Evolutionary conservation across 176 grass and related monocot genomes (phyloP).

Genomic region (Cenchrus purpureus): DNA sequence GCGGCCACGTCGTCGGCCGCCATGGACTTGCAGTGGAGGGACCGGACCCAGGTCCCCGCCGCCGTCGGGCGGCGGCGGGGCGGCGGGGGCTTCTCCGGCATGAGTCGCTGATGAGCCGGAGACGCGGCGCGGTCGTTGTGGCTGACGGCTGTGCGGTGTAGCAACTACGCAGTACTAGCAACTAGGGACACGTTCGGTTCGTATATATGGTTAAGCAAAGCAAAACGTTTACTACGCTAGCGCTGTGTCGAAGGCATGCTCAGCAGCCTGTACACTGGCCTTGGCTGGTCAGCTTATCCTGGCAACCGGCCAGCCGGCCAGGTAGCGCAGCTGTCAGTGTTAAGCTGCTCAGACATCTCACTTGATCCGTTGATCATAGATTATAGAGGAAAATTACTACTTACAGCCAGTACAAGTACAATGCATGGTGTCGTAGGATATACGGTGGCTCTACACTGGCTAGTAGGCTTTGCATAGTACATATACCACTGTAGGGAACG

Average conservation of each 20-base stretch:
- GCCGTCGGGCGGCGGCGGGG: slow-evolving; percentile 55
- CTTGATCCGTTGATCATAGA: no score
- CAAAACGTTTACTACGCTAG: background rate
- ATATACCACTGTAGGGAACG: no score
- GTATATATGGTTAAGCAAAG: slow-evolving; percentile 20
- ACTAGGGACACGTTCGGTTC: background rate
- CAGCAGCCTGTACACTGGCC: slow-evolving; percentile 27
- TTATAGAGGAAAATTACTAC: slow-evolving; percentile 4
- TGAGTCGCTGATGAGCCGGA: background rate
- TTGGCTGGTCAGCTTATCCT: slow-evolving; percentile 26
- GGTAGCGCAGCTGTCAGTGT: slow-evolving; percentile 21
- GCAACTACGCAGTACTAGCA: no score
- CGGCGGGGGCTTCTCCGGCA: slow-evolving; percentile 44
- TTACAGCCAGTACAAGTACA: background rate
- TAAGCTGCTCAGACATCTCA: background rate
- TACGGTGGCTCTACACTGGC: background rate
- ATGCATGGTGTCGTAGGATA: background rate
- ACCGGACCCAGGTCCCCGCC: slow-evolving; percentile 70
- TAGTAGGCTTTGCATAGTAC: background rate
- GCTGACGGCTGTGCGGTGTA: slow-evolving; percentile 2
- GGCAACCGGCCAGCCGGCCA: slow-evolving; percentile 25
- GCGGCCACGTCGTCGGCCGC: slow-evolving; percentile 71
- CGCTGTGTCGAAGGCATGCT: background rate
- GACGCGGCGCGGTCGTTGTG: background rate
- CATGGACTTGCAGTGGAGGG: slow-evolving; percentile 85